These are phyloP conservation scores for Pseudogymnoascus sp. DNA, from an alignment of 2,329 filamentous ascomycete species.

Conservation along the genomic window DNA sequence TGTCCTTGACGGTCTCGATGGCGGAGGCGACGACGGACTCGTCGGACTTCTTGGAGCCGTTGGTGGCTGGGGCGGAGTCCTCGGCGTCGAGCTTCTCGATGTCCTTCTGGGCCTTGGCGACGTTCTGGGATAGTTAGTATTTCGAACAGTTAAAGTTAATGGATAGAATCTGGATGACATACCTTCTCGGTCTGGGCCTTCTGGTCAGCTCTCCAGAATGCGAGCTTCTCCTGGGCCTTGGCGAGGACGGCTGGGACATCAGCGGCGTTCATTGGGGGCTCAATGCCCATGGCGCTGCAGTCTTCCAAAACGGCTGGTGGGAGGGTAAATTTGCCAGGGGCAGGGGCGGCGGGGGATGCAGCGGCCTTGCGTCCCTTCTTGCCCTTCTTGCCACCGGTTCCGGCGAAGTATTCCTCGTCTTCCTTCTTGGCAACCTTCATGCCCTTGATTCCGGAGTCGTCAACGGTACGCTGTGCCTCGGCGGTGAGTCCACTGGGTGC, in stretches of 20 bases:
- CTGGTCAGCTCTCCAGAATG: constrained; percentile 87
- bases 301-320: constrained; percentile 90
- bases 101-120: constrained; percentile 92
- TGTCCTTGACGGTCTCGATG: constrained; percentile 38
- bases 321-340: constrained; percentile 65
- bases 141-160: too few species aligned
- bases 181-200: constrained; percentile 84
- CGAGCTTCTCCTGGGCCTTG: constrained; percentile 88
- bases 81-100: constrained; percentile 79
- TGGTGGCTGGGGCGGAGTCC: constrained; percentile 42
- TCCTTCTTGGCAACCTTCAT: constrained; percentile 79
- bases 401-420: constrained; percentile 77
- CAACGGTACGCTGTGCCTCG: constrained; percentile 73
- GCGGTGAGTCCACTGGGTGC: constrained; percentile 69
- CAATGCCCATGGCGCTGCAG: constrained; percentile 73
- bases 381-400: constrained; percentile 70
- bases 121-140: constrained; percentile 59
- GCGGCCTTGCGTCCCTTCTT: constrained; percentile 76
- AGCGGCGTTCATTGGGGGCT: constrained; percentile 77
- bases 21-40: constrained; percentile 18
- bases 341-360: constrained; percentile 41
- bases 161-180: constrained; percentile 15
- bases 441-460: constrained; percentile 78
- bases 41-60: background rate
- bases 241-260: constrained; percentile 75